These are phyloP conservation scores for Carex littledalei DNA, from an alignment of 176 grass and related monocot genomes.

Conservation along the genomic window DNA sequence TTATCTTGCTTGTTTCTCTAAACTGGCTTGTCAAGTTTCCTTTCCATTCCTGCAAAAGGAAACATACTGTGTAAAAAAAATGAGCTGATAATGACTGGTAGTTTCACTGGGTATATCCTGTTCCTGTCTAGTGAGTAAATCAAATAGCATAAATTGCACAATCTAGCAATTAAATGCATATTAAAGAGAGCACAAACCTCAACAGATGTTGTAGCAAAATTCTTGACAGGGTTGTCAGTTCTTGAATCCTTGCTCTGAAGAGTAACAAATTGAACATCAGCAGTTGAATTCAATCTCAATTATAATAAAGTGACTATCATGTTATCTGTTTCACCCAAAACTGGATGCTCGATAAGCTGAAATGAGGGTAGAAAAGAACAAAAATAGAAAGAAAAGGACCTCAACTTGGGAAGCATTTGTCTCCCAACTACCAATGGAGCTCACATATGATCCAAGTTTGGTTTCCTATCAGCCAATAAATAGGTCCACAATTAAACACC, in stretches of 20 bases:
- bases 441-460: conserved; percentile 6
- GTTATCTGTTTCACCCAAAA: neutral
- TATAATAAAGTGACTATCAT: conserved; percentile 2
- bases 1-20: conserved; percentile 13
- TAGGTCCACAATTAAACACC: neutral
- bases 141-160: neutral
- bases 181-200: conserved; percentile 23
- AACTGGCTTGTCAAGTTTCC: neutral
- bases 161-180: neutral
- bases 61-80: neutral
- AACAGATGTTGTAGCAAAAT: conserved; percentile 13
- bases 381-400: neutral
- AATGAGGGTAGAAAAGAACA: neutral
- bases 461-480: conserved; percentile 13
- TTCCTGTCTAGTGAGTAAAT: neutral
- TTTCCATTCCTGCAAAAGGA: conserved; percentile 12
- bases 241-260: conserved; percentile 24
- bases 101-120: neutral
- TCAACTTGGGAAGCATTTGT: neutral
- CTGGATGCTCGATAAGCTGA: neutral
- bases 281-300: neutral
- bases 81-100: neutral
- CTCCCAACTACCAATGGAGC: neutral
- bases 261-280: conserved; percentile 11
- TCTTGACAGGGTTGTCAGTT: neutral